phyloP scores from a whole-genome alignment of 176 grass and related monocot genomes.

The Areca catechu region DNA sequence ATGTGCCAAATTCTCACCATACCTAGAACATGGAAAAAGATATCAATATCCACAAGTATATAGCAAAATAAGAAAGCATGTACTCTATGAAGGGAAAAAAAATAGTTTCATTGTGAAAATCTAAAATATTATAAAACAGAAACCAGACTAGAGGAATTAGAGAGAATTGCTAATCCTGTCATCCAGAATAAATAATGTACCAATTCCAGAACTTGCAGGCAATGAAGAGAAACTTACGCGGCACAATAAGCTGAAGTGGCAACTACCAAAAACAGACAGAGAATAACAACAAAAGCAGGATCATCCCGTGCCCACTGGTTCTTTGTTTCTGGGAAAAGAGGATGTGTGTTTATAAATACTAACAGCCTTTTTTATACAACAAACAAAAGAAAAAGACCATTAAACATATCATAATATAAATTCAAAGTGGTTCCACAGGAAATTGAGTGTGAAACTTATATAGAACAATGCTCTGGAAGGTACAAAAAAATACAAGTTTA shows the following conservation, averaged over 20 bases:
- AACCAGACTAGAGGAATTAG: too few species aligned
- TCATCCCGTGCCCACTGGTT: conserved; percentile 98
- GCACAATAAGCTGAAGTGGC: conserved; percentile 84
- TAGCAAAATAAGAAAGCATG: conserved; percentile 3
- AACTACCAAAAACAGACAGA: conserved; percentile 85
- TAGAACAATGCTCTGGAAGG: too few species aligned
- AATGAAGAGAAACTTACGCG: conserved; percentile 53
- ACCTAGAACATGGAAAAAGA: conserved; percentile 38
- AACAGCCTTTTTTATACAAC: background rate
- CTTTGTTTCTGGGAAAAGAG: conserved; percentile 76
- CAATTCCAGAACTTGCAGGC: too few species aligned
- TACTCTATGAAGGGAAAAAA: background rate
- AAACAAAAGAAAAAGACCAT: conserved; percentile 10
- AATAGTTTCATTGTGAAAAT: too few species aligned
- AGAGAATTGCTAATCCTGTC: too few species aligned
- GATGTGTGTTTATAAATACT: background rate
- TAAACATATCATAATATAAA: too few species aligned
- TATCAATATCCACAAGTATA: background rate
- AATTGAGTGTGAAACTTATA: too few species aligned
- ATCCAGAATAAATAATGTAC: too few species aligned
- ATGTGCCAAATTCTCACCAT: conserved; percentile 62
- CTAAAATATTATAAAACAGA: too few species aligned
- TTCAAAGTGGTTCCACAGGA: too few species aligned
- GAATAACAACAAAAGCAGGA: conserved; percentile 93
- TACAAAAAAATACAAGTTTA: too few species aligned